Percentiles rank a stretch among this genome's conserved stretches.
Conservation (phyloP, 2,329 filamentous ascomycete genomes). For the Pseudofabraea citricarpa region DNA sequence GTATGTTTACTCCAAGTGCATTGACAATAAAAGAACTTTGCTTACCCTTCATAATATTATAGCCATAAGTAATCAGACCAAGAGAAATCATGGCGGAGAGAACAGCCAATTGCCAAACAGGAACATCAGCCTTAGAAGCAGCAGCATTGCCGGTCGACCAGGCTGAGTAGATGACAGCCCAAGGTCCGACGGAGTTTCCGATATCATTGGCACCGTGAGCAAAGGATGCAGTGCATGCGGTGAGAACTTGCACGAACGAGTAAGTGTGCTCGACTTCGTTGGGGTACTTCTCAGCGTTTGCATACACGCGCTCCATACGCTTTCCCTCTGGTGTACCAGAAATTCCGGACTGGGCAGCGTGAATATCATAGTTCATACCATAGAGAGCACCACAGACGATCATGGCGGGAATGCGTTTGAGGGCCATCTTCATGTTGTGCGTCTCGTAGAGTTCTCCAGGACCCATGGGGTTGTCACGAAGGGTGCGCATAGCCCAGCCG, state of each 20-base stretch:
- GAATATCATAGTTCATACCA: constrained; percentile 78
- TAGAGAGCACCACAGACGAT: constrained; percentile 62
- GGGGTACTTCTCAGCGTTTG: constrained; percentile 57
- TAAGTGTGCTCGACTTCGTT: constrained; percentile 64
- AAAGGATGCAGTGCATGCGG: constrained; percentile 44
- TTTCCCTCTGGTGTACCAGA: constrained; percentile 66
- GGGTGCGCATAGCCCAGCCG: constrained; percentile 78
- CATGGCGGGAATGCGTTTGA: constrained; percentile 65
- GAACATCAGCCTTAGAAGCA: constrained; percentile 59
- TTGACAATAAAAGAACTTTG: not conserved
- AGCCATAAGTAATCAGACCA: constrained; percentile 70
- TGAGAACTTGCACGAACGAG: constrained; percentile 49
- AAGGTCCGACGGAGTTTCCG: constrained; percentile 64
- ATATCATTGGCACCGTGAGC: constrained; percentile 74
- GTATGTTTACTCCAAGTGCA: constrained; percentile 12
- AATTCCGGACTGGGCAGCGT: constrained; percentile 68
- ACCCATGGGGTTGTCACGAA: constrained; percentile 70
- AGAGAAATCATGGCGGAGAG: constrained; percentile 57
- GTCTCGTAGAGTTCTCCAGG: constrained; percentile 69
- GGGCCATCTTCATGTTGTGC: constrained; percentile 59
- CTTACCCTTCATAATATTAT: constrained; percentile 79
- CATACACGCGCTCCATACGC: constrained; percentile 67
- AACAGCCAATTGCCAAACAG: constrained; percentile 73
- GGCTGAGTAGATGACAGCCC: constrained; percentile 65
- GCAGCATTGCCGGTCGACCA: constrained; percentile 60